Evolutionary conservation across 176 grass and related monocot genomes (phyloP).

Genomic region (Puccinellia tenuiflora): DNA sequence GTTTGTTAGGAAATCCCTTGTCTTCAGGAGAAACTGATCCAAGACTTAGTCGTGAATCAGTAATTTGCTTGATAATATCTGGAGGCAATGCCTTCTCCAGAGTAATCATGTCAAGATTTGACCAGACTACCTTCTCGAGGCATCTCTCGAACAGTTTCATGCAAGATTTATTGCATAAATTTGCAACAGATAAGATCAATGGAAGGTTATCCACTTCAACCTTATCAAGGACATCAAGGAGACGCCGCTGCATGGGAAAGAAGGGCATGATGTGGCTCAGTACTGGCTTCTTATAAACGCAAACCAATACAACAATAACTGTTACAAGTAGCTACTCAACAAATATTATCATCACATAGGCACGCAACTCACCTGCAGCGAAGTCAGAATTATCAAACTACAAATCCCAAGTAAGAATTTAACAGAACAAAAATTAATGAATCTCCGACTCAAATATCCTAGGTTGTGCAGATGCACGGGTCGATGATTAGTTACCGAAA

Average conservation of each 20-base stretch:
- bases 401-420: background rate
- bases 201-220: conserved; percentile 70
- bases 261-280: background rate
- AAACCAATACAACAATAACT: background rate
- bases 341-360: background rate
- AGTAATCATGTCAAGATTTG: conserved; percentile 63
- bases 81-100: conserved; percentile 64
- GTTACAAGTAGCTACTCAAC: background rate
- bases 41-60: conserved; percentile 39
- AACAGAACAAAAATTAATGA: background rate
- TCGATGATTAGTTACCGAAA: background rate
- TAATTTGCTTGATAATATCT: conserved; percentile 59
- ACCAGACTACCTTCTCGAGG: conserved; percentile 57
- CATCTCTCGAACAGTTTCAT: conserved; percentile 48
- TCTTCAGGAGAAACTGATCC: conserved; percentile 41
- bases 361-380: background rate
- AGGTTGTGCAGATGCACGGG: background rate
- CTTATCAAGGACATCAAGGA: conserved; percentile 80
- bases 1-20: conserved; percentile 50
- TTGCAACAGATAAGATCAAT: conserved; percentile 60
- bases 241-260: conserved; percentile 52
- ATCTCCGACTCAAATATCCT: background rate
- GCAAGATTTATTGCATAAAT: conserved; percentile 66
- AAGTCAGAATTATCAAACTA: background rate
- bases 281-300: background rate